Base-by-base conservation (phyloP, 1,284 basidiomycete genomes). In the Rhodotorula sp. region DNA sequence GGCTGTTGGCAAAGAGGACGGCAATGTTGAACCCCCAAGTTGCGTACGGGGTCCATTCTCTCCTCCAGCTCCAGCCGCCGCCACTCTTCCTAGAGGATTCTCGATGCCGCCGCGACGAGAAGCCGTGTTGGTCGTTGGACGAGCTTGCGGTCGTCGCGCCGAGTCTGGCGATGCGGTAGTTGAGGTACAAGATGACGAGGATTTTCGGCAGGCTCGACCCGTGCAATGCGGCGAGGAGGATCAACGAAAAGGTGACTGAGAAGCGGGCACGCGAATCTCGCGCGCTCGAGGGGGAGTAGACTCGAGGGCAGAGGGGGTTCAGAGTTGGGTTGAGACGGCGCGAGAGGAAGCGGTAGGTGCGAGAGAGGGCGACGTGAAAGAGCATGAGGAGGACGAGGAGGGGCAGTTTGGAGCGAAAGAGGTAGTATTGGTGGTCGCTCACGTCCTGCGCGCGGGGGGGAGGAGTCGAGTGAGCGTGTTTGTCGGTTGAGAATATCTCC, bases 201-300 rank as follows among this genome's bases (percentile, higher is more conserved):
- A 98, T 87, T 80, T 98, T 98, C 79, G 95, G 53, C 2, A 86
- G 81, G 75, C 90, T 91, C n/a, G 87, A 81, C 42, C 96, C 96
- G 79, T 98, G 95, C n/a, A 99, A 81, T 4, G 86, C 87, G 26
- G 87, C 68, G 54, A 96, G 83, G 82, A 93, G 88, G 61, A 88
- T 73, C n/a, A 87, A 63, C 4, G 91, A 88, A 75, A 89, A 89
- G 12, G 75, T 22, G 3, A 80, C 69, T 17, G 85, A 79, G 74
- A 88, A 85, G 18, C 73, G 29, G 0, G 72, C 61, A 22, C 66
- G 63, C 22, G 72, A 59, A 42, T 62, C 62, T 22, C 67, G 53
- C 2, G 69, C 46, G 6, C 18, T 29, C 17, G 14, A 18, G 10
- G 26, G 42, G 24, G 53, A 29, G 26, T 55, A 45, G 5, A 6